These are phyloP conservation scores for Teunomyces panamensis DNA, from an alignment of 805 yeast genomes.

Conservation along the genomic window DNA sequence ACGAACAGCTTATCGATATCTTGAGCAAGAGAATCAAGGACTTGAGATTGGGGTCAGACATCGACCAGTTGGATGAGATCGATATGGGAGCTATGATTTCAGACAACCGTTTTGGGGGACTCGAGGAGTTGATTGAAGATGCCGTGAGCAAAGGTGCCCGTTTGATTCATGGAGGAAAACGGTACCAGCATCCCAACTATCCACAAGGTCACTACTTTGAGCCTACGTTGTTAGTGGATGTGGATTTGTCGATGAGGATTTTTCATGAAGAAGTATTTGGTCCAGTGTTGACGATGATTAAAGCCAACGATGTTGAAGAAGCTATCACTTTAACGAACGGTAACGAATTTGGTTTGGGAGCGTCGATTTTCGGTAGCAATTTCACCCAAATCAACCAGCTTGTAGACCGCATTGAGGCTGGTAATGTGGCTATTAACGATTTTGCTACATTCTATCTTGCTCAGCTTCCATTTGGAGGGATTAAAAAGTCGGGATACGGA, in stretches of 20 bases:
- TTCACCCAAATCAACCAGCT: slow-evolving; percentile 57
- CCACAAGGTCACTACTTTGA: slow-evolving; percentile 93
- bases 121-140: slow-evolving; percentile 65
- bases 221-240: slow-evolving; percentile 87
- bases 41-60: slow-evolving; percentile 82
- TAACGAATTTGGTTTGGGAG: slow-evolving; percentile 88
- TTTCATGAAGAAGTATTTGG: slow-evolving; percentile 94
- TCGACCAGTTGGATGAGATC: slow-evolving; percentile 84
- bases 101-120: slow-evolving; percentile 62
- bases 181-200: slow-evolving; percentile 82
- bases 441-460: slow-evolving; percentile 96
- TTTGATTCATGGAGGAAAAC: slow-evolving; percentile 75
- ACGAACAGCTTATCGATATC: slow-evolving; percentile 57
- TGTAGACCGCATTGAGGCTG: slow-evolving; percentile 66
- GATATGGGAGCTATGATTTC: slow-evolving; percentile 97
- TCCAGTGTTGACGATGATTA: slow-evolving; percentile 79
- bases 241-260: slow-evolving; percentile 67
- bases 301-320: slow-evolving; percentile 61
- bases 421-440: slow-evolving; percentile 95
- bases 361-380: slow-evolving; percentile 78
- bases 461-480: slow-evolving; percentile 97
- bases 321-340: slow-evolving; percentile 79
- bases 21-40: slow-evolving; percentile 55
- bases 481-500: slow-evolving; percentile 90
- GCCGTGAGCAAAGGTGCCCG: slow-evolving; percentile 84